These are phyloP conservation scores for Phlebiopsis flavidoalba DNA, from an alignment of 768 basidiomycete genomes.

Conservation along the genomic window DNA sequence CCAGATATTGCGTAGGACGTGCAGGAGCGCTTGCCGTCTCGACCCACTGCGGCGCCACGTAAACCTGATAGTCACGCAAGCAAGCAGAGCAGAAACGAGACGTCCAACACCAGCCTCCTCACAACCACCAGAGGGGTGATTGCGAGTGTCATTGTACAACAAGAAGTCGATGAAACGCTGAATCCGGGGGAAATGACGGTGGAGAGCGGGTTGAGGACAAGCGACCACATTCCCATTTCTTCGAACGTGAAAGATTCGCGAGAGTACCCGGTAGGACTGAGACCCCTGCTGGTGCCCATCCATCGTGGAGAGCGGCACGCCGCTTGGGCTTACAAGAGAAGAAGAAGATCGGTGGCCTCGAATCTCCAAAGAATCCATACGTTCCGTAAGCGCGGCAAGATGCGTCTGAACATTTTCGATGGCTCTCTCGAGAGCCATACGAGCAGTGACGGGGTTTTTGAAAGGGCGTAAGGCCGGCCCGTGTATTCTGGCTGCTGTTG, in stretches of 20 bases:
- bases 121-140: conserved; percentile 67
- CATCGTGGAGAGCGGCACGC: conserved; percentile 16
- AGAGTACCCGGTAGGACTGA: conserved; percentile 9
- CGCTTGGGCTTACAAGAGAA: conserved; percentile 31
- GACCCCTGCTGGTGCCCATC: conserved; percentile 10
- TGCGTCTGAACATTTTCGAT: conserved; percentile 79
- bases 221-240: conserved; percentile 81
- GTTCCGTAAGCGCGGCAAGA: conserved; percentile 75
- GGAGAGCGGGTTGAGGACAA: conserved; percentile 61
- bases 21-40: conserved; percentile 61
- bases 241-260: conserved; percentile 33
- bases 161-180: conserved; percentile 54
- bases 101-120: conserved; percentile 70
- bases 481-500: conserved; percentile 10
- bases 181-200: conserved; percentile 40
- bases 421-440: conserved; percentile 63
- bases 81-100: conserved; percentile 66
- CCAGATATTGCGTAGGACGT: conserved; percentile 66
- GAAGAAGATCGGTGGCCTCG: conserved; percentile 17
- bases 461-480: conserved; percentile 13
- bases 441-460: conserved; percentile 18
- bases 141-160: conserved; percentile 48
- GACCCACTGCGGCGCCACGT: conserved; percentile 68
- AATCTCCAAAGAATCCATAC: conserved; percentile 53
- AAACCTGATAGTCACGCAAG: conserved; percentile 50